Conservation (phyloP, 352 stramenopile genomes). For the Phytophthora parvispora region DNA sequence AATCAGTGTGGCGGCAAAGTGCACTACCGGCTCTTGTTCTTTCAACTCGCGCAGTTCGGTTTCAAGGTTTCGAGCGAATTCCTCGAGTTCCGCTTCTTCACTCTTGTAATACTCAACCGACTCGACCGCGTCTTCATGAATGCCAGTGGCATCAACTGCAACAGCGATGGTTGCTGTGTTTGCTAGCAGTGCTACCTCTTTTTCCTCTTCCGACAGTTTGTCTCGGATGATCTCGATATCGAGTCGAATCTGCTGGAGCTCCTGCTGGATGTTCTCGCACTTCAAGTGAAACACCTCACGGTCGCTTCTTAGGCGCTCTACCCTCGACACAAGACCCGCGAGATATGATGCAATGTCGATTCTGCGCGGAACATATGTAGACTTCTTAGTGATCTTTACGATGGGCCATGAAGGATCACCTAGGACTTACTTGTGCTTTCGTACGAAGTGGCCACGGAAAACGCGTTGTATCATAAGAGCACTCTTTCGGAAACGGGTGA, state of each 20-base stretch:
- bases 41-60: constrained; percentile 14
- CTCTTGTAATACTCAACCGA: constrained; percentile 39
- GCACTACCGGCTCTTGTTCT: constrained; percentile 30
- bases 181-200: constrained; percentile 17
- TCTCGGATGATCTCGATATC: constrained; percentile 30
- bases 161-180: constrained; percentile 29
- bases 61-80: constrained; percentile 7
- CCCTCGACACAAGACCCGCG: constrained; percentile 23
- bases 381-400: too few species aligned
- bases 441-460: constrained; percentile 49
- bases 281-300: constrained; percentile 32
- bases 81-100: constrained; percentile 39
- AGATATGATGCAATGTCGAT: constrained; percentile 6
- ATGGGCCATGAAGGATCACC: not conserved
- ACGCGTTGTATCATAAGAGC: constrained; percentile 54
- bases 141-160: constrained; percentile 34
- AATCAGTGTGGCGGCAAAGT: constrained; percentile 41
- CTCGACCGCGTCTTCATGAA: constrained; percentile 44
- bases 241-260: constrained; percentile 18
- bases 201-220: constrained; percentile 15
- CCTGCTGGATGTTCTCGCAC: constrained; percentile 17
- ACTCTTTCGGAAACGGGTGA: constrained; percentile 40
- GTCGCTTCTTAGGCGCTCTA: constrained; percentile 29
- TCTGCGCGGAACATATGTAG: too few species aligned
- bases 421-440: constrained; percentile 33